Conservation (phyloP, 1,139 yeast genomes). For the Schwanniomyces etchellsii region DNA sequence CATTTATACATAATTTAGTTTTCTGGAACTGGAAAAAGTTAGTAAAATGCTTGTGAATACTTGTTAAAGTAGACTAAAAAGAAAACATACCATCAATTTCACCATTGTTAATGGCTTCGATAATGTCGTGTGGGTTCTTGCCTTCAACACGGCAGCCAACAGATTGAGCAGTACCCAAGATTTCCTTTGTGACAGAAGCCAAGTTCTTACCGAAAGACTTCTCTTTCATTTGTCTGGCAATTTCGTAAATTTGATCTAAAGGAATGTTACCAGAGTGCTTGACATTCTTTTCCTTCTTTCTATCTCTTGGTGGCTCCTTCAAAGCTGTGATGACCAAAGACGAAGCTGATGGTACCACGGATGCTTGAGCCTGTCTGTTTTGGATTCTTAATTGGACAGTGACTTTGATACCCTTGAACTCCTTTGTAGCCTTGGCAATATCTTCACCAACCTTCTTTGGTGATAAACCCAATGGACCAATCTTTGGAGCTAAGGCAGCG, state of each 20-base stretch:
- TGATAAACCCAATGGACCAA: constrained; percentile 99
- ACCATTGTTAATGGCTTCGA: constrained; percentile 97
- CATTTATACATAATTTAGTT: constrained; percentile 51
- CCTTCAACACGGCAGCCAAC: constrained; percentile 99
- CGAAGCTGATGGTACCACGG: constrained; percentile 99
- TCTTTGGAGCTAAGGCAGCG: constrained; percentile 99
- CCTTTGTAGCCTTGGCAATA: constrained; percentile 99
- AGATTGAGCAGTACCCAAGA: constrained; percentile 99
- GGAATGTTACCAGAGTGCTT: constrained; percentile 99
- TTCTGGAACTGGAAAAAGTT: constrained; percentile 54
- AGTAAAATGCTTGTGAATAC: constrained; percentile 4
- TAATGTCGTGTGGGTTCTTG: constrained; percentile 98
- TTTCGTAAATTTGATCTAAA: constrained; percentile 92
- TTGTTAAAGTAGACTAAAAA: background rate
- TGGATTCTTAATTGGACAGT: constrained; percentile 98
- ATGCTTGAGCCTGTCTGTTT: constrained; percentile 99
- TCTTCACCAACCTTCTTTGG: constrained; percentile 99
- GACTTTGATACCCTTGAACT: constrained; percentile 98
- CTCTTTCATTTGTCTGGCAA: constrained; percentile 96
- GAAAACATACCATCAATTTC: constrained; percentile 59
- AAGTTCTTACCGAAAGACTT: constrained; percentile 98
- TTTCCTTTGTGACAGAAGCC: constrained; percentile 96
- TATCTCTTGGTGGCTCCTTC: constrained; percentile 99
- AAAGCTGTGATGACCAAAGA: constrained; percentile 98
- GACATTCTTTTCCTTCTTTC: constrained; percentile 99